Percentiles rank a stretch among this genome's conserved stretches.
phyloP scores from a whole-genome alignment of 176 grass and related monocot genomes.

The Phoenix dactylifera region DNA sequence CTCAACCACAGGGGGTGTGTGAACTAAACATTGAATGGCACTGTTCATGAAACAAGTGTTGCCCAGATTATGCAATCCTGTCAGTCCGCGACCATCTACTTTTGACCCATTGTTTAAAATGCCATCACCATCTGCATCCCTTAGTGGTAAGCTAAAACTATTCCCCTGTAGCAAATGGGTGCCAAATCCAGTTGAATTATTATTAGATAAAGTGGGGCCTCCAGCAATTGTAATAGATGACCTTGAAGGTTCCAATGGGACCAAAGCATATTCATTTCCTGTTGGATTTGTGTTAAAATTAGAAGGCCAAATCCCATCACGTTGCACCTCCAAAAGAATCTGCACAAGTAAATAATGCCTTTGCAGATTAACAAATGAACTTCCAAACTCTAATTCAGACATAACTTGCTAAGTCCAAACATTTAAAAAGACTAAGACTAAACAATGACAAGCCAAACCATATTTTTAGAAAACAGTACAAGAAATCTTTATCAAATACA shows the following conservation, averaged over 20 bases:
- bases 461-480: no score
- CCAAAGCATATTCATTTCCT: conserved; percentile 74
- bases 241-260: conserved; percentile 68
- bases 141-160: conserved; percentile 40
- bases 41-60: conserved; percentile 99
- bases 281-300: conserved; percentile 35
- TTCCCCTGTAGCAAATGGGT: conserved; percentile 54
- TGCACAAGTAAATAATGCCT: conserved; percentile 15
- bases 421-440: no score
- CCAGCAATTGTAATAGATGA: conserved; percentile 86
- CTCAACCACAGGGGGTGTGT: conserved; percentile 80
- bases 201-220: conserved; percentile 64
- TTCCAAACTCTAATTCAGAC: no score
- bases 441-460: no score
- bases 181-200: conserved; percentile 51
- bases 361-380: no score
- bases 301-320: conserved; percentile 24
- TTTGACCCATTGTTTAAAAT: conserved; percentile 50
- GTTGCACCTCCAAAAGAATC: conserved; percentile 63
- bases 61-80: conserved; percentile 88
- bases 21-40: conserved; percentile 84
- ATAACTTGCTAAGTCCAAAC: no score
- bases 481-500: no score
- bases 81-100: conserved; percentile 57
- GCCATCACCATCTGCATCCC: conserved; percentile 40